These are phyloP conservation scores for Plasmodium sp. DNA, from an alignment of 169 alveolate species.

Conservation along the genomic window DNA sequence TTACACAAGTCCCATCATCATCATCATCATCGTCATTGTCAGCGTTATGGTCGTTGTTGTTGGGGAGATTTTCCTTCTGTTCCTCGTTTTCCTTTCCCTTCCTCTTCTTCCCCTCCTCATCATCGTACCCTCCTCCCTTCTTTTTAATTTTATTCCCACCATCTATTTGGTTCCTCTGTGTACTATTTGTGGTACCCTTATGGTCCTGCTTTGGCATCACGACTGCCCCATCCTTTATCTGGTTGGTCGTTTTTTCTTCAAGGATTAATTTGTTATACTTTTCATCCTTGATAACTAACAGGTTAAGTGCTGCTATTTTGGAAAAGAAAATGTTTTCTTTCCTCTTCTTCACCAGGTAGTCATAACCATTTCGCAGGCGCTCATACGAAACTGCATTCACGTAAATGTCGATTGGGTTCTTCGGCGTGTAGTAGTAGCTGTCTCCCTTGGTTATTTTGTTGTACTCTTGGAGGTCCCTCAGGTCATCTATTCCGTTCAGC, in stretches of 20 bases:
- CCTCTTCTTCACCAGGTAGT: slow-evolving; percentile 25
- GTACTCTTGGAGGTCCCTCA: slow-evolving; percentile 66
- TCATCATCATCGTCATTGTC: not conserved
- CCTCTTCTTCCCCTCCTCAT: not conserved
- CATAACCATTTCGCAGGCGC: slow-evolving; percentile 38
- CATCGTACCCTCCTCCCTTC: not conserved
- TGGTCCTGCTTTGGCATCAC: not conserved
- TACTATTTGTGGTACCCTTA: not conserved
- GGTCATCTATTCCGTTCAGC: slow-evolving; percentile 60
- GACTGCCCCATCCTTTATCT: not conserved
- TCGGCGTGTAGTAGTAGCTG: slow-evolving; percentile 15
- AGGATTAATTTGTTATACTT: slow-evolving; percentile 25
- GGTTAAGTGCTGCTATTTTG: slow-evolving; percentile 59
- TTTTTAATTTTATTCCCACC: not conserved
- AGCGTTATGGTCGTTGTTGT: too few species aligned
- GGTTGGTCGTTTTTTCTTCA: not conserved
- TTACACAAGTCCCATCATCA: slow-evolving; percentile 13
- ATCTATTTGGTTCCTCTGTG: not conserved
- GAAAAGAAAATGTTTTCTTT: slow-evolving; percentile 51
- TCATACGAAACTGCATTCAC: slow-evolving; percentile 54
- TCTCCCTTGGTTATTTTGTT: slow-evolving; percentile 13
- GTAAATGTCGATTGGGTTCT: slow-evolving; percentile 31
- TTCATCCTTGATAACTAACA: slow-evolving; percentile 33
- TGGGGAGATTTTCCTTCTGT: too few species aligned
- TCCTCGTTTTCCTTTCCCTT: not conserved